Evolutionary conservation across 352 stramenopile species (phyloP).

Genomic region (Phytophthora colocasiae): DNA sequence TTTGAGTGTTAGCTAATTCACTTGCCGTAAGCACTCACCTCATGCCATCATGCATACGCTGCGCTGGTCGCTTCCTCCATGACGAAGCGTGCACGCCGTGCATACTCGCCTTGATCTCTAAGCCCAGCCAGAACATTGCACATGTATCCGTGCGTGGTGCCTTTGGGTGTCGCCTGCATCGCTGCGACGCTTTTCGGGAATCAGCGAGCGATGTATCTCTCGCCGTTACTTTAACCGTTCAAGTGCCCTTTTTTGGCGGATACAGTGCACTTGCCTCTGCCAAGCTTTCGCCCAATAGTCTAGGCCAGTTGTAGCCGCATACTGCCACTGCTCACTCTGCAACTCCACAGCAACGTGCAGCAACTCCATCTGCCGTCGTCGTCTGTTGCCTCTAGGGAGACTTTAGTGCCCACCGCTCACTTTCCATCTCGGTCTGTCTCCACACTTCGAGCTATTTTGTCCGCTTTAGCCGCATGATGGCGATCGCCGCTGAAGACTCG

Average conservation of each 20-base stretch:
- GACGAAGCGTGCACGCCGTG: too few species aligned
- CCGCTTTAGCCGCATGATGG: slow-evolving; percentile 20
- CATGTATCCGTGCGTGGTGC: background rate
- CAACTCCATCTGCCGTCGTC: slow-evolving; percentile 15
- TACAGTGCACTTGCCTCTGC: slow-evolving; percentile 16
- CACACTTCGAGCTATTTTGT: background rate
- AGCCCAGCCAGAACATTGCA: background rate
- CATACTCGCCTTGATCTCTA: background rate
- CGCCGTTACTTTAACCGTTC: slow-evolving; percentile 24
- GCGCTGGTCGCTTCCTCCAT: background rate
- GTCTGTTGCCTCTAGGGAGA: slow-evolving; percentile 12
- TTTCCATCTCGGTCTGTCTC: slow-evolving; percentile 29
- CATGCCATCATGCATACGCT: background rate
- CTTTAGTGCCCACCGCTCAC: slow-evolving; percentile 14
- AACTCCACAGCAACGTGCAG: slow-evolving; percentile 16
- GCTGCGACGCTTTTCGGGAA: slow-evolving; percentile 17
- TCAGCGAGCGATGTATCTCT: slow-evolving; percentile 33
- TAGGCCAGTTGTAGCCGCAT: slow-evolving; percentile 4
- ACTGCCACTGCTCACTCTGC: slow-evolving; percentile 1
- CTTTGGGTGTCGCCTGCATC: slow-evolving; percentile 1
- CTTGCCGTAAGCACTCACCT: slow-evolving; percentile 15
- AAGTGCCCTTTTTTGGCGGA: slow-evolving; percentile 17
- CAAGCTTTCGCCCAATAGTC: background rate
- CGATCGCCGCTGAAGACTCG: slow-evolving; percentile 16
- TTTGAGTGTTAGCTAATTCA: slow-evolving; percentile 21